Percentiles rank a stretch among this genome's conserved stretches.
These are phyloP conservation scores for Amanita fuliginea DNA, from an alignment of 768 basidiomycete genomes.

Conservation along the genomic window DNA sequence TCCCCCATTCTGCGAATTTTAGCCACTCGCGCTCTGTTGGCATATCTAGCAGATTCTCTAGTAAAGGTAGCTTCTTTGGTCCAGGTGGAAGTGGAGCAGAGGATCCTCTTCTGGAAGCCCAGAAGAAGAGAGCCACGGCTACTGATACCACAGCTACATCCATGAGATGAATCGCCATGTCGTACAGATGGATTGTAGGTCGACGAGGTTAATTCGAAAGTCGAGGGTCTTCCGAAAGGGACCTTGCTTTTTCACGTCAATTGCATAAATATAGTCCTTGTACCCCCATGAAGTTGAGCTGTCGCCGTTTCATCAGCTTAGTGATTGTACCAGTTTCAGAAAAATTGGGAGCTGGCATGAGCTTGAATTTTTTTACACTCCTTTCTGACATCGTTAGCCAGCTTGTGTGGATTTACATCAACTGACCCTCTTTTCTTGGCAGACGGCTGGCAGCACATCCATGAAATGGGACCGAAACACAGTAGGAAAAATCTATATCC, in stretches of 20 bases:
- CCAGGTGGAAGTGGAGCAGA: conserved; percentile 25
- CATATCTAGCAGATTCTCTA: conserved; percentile 34
- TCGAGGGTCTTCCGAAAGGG: background rate
- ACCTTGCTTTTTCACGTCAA: background rate
- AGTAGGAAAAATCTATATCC: too few species aligned
- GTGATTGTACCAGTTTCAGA: background rate
- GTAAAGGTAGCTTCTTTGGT: conserved; percentile 28
- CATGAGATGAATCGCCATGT: background rate
- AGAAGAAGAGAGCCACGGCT: background rate
- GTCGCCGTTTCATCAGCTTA: background rate
- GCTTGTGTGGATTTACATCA: too few species aligned
- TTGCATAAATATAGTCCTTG: background rate
- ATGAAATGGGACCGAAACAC: too few species aligned
- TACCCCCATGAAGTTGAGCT: background rate
- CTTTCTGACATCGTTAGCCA: too few species aligned
- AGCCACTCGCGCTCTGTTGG: conserved; percentile 31
- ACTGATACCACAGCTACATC: background rate
- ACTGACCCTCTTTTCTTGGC: too few species aligned
- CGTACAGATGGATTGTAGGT: background rate
- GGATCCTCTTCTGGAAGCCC: conserved; percentile 3
- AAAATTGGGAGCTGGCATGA: background rate
- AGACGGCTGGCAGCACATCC: too few species aligned
- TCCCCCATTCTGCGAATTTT: conserved; percentile 29
- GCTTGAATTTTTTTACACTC: too few species aligned
- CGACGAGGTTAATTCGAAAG: background rate